Evolutionary conservation across 352 stramenopile species (phyloP).

Genomic region (Phytophthora brassicae): DNA sequence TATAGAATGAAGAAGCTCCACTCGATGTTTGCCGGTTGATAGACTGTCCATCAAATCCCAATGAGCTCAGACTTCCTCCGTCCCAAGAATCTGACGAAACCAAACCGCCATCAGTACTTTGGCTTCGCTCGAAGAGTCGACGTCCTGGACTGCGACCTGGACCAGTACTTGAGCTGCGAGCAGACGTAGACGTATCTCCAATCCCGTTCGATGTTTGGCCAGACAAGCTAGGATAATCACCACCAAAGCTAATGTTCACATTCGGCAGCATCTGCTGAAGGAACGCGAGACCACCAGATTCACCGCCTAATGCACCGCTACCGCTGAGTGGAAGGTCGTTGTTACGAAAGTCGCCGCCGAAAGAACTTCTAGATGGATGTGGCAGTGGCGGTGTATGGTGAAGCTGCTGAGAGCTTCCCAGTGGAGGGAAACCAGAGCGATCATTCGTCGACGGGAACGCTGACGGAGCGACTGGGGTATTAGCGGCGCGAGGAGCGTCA

Average conservation of each 20-base stretch:
- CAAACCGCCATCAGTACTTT: constrained; percentile 24
- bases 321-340: constrained; percentile 24
- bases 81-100: constrained; percentile 32
- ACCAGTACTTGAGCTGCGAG: constrained; percentile 15
- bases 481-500: constrained; percentile 14
- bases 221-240: constrained; percentile 49
- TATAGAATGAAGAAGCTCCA: constrained; percentile 41
- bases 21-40: constrained; percentile 24
- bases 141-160: constrained; percentile 23
- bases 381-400: constrained; percentile 28
- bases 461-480: constrained; percentile 20
- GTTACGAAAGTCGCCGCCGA: constrained; percentile 32
- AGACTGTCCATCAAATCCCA: constrained; percentile 29
- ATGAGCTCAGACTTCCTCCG: constrained; percentile 31
- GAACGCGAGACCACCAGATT: constrained; percentile 59
- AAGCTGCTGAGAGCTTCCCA: constrained; percentile 35
- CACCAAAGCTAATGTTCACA: constrained; percentile 87
- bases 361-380: constrained; percentile 32
- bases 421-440: constrained; percentile 42
- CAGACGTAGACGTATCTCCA: constrained; percentile 3
- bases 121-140: constrained; percentile 44
- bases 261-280: constrained; percentile 89
- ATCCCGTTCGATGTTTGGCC: constrained; percentile 12
- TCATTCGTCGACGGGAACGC: constrained; percentile 36
- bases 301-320: constrained; percentile 9